These are phyloP conservation scores for Dothidotthia symphoricarpi DNA, from an alignment of 2,329 filamentous ascomycete species.

Conservation along the genomic window DNA sequence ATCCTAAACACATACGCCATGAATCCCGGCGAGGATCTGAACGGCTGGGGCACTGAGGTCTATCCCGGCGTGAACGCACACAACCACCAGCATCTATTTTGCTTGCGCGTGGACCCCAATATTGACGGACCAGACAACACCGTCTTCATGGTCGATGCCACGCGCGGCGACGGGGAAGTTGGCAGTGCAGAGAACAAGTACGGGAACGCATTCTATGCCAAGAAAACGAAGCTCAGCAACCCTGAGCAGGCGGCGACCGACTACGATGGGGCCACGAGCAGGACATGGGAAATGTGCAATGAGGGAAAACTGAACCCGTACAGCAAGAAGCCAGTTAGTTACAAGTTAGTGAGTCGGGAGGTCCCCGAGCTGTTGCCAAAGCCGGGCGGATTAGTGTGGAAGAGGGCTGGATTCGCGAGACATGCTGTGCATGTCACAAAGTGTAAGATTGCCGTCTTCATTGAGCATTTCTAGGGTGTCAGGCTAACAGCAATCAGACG, in stretches of 20 bases:
- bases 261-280: conserved; percentile 74
- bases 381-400: conserved; percentile 79
- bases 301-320: conserved; percentile 79
- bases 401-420: conserved; percentile 81
- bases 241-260: conserved; percentile 69
- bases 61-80: conserved; percentile 90
- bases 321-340: conserved; percentile 78
- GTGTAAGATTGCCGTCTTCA: conserved; percentile 57
- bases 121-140: conserved; percentile 84
- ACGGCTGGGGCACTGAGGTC: conserved; percentile 88
- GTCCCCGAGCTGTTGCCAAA: conserved; percentile 77
- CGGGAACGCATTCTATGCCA: conserved; percentile 85
- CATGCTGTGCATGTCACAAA: conserved; percentile 87
- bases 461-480: not conserved
- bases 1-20: conserved; percentile 91
- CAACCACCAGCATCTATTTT: conserved; percentile 96
- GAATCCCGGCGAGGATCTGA: conserved; percentile 73
- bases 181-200: conserved; percentile 81
- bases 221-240: conserved; percentile 75
- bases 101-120: conserved; percentile 80
- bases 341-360: conserved; percentile 87
- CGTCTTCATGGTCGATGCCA: conserved; percentile 77
- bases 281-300: conserved; percentile 91
- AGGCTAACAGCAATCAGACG: conserved; percentile 53
- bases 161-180: conserved; percentile 67